Percentiles rank a stretch among this genome's conserved stretches.
Conservation (phyloP, 2,329 filamentous ascomycete species). For the Monilinia fructicola region DNA sequence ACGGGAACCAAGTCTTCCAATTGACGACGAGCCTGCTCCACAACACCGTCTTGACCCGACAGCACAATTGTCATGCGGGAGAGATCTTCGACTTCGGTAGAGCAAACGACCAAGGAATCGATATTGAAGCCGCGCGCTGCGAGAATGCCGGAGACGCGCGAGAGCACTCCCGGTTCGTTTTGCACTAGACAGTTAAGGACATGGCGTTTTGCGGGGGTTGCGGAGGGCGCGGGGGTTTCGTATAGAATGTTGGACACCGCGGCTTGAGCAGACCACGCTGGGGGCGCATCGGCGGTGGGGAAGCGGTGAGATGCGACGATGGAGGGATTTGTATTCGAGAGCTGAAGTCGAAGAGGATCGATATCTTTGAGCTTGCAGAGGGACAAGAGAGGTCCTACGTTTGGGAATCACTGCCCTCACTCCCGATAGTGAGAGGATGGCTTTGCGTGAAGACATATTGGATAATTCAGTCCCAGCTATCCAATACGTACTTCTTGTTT, state of each 20-base stretch:
- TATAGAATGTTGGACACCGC: slow-evolving; percentile 98
- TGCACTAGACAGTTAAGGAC: slow-evolving; percentile 98
- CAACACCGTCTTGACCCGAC: slow-evolving; percentile 91
- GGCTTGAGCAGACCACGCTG: slow-evolving; percentile 85
- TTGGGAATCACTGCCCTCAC: slow-evolving; percentile 31
- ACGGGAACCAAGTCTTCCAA: slow-evolving; percentile 96
- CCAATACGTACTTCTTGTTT: slow-evolving; percentile 14
- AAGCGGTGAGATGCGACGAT: slow-evolving; percentile 82
- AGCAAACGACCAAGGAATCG: slow-evolving; percentile 95
- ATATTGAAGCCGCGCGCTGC: slow-evolving; percentile 98
- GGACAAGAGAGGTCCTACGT: slow-evolving; percentile 28
- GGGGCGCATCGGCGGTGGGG: slow-evolving; percentile 76
- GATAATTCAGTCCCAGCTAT: slow-evolving; percentile 3
- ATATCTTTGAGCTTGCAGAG: slow-evolving; percentile 33
- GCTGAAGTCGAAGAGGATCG: slow-evolving; percentile 77
- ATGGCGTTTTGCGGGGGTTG: slow-evolving; percentile 85
- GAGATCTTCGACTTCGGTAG: slow-evolving; percentile 93
- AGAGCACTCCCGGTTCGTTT: slow-evolving; percentile 97
- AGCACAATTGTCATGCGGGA: slow-evolving; percentile 99
- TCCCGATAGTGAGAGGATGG: slow-evolving; percentile 35
- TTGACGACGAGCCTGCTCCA: slow-evolving; percentile 94
- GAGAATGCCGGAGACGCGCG: slow-evolving; percentile 92
- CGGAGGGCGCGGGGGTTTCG: slow-evolving; percentile 86
- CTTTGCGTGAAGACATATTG: slow-evolving; percentile 40
- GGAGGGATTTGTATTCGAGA: slow-evolving; percentile 94